Base-by-base conservation (phyloP, 106 monocot species). In the Gastrodia elata region DNA sequence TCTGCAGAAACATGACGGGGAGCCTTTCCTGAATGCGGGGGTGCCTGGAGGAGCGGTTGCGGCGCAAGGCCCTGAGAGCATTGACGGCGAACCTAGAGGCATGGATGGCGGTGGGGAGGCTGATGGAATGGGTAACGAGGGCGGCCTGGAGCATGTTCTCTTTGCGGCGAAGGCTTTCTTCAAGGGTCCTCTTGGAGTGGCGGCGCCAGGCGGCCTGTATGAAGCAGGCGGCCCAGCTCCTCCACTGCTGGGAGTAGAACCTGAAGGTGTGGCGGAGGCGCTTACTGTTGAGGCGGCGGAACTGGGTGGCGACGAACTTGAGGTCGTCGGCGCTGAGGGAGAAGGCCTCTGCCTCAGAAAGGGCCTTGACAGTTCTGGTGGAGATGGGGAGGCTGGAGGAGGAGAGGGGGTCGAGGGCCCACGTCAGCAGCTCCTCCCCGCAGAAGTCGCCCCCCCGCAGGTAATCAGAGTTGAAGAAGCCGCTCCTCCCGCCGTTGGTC, bases 181-280 rank as follows among this genome's bases (percentile, higher is more conserved):
- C 88, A 10, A 80, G 72, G 64, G 84, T 88, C 82, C 70, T 84
- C 39, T 78, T 82, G 7, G 76, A 34, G 64, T 80, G 82, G 15
- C 84, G 74, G 3, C 80, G 78, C 88, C 88, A 88, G 15, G 82
- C 84, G 22, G 85, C 82, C 72, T 88, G 88, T 72, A 88, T 85
- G 38, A 85, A 84, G 44, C 88, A 88, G 38, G 88, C 88, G 55
- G 88, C 84, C 88, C 88, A 88, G 9, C 83, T 86, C 56, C 83
- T 83, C 86, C 86, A 86, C 14, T 86, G 86, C 26, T 86, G 86
- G 2, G 86, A 88, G 32, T 85, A 88, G 34, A 82, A 78, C 73
- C 88, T 80, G 64, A 88, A 88, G 8, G 88, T 82, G 36, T 88
- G 88, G 13, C 78, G 82, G 20, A 88, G 73, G 42, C 85, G 76